Conservation (phyloP, 306 rosid genomes). For the Astragalus glycyphyllos region DNA sequence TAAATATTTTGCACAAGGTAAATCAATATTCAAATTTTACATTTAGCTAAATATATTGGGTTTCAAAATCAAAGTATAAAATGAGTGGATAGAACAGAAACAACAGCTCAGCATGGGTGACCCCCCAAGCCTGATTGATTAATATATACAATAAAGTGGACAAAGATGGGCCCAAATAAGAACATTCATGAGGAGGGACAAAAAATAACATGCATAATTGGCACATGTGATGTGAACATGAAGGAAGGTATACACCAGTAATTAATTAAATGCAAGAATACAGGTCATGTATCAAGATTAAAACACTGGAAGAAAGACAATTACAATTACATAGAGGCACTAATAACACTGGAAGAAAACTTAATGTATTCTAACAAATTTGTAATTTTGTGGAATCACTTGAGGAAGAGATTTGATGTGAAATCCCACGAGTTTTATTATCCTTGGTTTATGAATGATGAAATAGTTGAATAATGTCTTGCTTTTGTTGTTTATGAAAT, state of each 20-base stretch:
- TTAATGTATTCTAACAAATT: not conserved
- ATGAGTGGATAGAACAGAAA: not conserved
- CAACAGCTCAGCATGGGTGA: not conserved
- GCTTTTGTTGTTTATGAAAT: constrained; percentile 14
- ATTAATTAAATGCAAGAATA: constrained; percentile 21
- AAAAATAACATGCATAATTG: not conserved
- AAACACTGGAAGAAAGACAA: not conserved
- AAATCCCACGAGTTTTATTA: constrained; percentile 4
- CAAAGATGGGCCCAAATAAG: constrained; percentile 32
- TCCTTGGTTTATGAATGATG: not conserved
- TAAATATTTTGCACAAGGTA: too few relatives aligned
- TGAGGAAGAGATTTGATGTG: constrained; percentile 24
- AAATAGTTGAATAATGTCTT: constrained; percentile 36
- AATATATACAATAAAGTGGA: constrained; percentile 14
- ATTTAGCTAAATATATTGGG: not conserved
- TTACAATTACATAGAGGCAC: constrained; percentile 16
- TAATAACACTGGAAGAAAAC: constrained; percentile 4
- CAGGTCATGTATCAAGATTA: constrained; percentile 2
- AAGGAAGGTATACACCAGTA: not conserved
- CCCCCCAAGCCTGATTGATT: not conserved
- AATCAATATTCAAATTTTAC: too few relatives aligned
- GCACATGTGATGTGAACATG: constrained; percentile 24
- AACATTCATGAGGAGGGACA: constrained; percentile 25
- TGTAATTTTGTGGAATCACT: constrained; percentile 8
- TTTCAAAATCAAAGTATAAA: constrained; percentile 8